Conservation (phyloP, 192 early-diverging fungal genomes). For the Podila clonocystis region DNA sequence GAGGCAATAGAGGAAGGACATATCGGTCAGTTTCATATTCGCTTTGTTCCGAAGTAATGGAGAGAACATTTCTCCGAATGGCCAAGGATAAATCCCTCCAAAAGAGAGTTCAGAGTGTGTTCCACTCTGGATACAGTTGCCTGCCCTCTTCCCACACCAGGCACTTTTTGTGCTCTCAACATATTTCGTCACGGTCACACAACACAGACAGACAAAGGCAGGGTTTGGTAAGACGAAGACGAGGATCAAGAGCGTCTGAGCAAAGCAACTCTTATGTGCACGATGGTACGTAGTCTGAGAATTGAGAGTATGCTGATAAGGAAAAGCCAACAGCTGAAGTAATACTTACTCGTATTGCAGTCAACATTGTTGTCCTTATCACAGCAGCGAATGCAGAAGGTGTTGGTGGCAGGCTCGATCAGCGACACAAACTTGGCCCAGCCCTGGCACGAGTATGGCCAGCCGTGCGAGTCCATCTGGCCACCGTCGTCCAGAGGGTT, state of each 20-base stretch:
- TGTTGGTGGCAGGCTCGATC: slow-evolving; percentile 55
- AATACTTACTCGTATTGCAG: slow-evolving; percentile 16
- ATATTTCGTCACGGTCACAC: too few relatives aligned
- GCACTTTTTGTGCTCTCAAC: too few relatives aligned
- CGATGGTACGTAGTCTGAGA: background rate
- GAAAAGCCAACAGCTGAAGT: background rate
- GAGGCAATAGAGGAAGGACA: background rate
- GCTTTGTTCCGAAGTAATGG: background rate
- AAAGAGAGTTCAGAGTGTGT: too few relatives aligned
- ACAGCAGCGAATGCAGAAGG: slow-evolving; percentile 57
- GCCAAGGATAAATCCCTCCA: too few relatives aligned
- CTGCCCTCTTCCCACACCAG: too few relatives aligned
- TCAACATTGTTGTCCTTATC: background rate
- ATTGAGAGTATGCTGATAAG: background rate
- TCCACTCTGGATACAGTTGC: too few relatives aligned
- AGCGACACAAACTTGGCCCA: slow-evolving; percentile 57
- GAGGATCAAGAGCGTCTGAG: too few relatives aligned
- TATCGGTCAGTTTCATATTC: background rate
- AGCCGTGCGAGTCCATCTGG: slow-evolving; percentile 50
- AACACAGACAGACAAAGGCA: too few relatives aligned
- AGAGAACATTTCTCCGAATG: background rate
- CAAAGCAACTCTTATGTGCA: too few relatives aligned
- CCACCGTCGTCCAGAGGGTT: slow-evolving; percentile 45
- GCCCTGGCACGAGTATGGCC: slow-evolving; percentile 53
- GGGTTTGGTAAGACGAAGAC: too few relatives aligned